Base-by-base conservation (phyloP, 2,329 filamentous ascomycete genomes). In the Fusarium duplospermum region DNA sequence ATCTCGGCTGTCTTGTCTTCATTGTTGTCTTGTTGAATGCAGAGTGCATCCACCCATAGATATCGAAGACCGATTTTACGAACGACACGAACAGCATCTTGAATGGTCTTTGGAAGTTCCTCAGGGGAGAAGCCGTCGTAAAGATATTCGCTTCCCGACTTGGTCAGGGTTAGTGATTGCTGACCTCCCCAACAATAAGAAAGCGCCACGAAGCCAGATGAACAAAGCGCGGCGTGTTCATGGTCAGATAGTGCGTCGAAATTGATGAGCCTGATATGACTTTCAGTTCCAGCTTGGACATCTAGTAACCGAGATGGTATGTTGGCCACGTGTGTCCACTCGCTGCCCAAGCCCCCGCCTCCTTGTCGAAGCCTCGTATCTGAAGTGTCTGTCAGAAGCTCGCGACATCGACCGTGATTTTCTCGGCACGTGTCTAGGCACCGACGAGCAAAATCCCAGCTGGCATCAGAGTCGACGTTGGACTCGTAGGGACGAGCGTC, bases 1-100 rank as follows among this genome's bases (percentile, higher is more conserved):
- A 56, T 56, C 52, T 56, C 52, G 1, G 13, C 31, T 22, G 29
- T n/a, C 14, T 56, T 56, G 14, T 56, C 52, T 56, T 56, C 11
- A 4, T 56, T 31, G 20, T 20, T 56, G 52, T 56, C 52, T 13
- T 56, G 29, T 29, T 33, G 29, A 20, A 56, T 56, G 7, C 52
- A 56, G 9, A 56, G 52, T 4, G 52, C 52, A 3, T 56, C 52
- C 5, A 56, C 52, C 52, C 52, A 56, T 7, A 56, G 4, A 18
- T 56, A 56, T 18, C 52, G n/a, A 1, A 56, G 29, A 1, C 52
- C 52, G 1, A 24, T 2, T 6, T 56, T 10, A 4, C 2, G 7
- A 16, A 11, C 4, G n/a, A 29, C 20, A 4, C n/a, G 18, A 16
- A 56, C 4, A 0, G 52, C 29, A 56, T 56, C 52, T 6, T 24